A percentile compares a stretch with the other conserved stretches of the same genome.
Conservation (phyloP, 106 monocot species). For the Triglochin maritima region DNA sequence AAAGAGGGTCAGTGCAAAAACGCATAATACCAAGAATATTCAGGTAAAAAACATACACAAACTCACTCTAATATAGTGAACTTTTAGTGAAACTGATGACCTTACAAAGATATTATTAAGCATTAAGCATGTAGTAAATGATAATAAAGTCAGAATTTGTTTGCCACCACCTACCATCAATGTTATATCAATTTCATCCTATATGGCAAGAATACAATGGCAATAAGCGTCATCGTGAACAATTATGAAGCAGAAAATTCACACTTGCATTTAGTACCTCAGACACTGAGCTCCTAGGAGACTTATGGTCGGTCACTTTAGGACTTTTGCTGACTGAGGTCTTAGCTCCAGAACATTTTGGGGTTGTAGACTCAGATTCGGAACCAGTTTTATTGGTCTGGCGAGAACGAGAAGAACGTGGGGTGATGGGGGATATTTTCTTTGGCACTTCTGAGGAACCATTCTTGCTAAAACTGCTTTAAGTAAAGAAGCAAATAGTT, state of each 20-base stretch:
- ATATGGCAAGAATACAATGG: not conserved
- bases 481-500: not conserved
- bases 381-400: conserved; percentile 16
- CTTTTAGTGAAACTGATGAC: not conserved
- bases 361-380: conserved; percentile 34
- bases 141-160: not conserved
- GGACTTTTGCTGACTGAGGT: conserved; percentile 26
- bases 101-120: not conserved
- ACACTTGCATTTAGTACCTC: conserved; percentile 26
- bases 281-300: conserved; percentile 32
- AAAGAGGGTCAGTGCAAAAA: too few species aligned
- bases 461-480: conserved; percentile 24
- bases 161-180: not conserved
- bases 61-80: too few species aligned
- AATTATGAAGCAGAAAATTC: too few species aligned
- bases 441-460: conserved; percentile 44
- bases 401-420: conserved; percentile 24
- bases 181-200: not conserved
- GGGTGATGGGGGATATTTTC: conserved; percentile 48
- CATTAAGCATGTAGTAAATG: not conserved
- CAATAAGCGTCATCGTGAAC: not conserved
- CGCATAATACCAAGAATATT: too few species aligned
- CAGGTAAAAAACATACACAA: too few species aligned
- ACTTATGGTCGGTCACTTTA: conserved; percentile 29
- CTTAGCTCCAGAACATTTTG: conserved; percentile 4